Evolutionary conservation across 129 eudicot species (phyloP).

Genomic region (Heracleum sosnowskyi): DNA sequence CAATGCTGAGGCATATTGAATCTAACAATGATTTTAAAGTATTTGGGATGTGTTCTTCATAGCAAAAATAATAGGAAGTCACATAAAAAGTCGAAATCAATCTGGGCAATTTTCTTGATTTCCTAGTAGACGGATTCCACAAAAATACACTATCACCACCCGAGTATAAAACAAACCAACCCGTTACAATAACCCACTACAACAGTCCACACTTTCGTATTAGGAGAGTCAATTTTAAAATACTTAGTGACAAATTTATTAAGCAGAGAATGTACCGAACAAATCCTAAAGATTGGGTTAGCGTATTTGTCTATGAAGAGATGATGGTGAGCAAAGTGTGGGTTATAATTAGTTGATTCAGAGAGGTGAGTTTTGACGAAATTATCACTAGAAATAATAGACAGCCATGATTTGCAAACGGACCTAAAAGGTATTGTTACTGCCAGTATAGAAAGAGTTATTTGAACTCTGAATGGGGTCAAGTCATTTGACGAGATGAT

Average conservation of each 20-base stretch:
- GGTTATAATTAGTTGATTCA: slow-evolving; percentile 5
- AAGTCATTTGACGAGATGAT: too few relatives aligned
- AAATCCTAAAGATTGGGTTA: too few relatives aligned
- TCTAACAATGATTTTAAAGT: too few relatives aligned
- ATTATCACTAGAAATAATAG: slow-evolving; percentile 32
- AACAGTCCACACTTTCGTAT: background rate
- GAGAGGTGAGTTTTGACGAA: slow-evolving; percentile 34
- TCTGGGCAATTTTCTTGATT: background rate
- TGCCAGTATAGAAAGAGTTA: too few relatives aligned
- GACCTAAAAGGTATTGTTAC: too few relatives aligned
- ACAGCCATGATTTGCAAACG: slow-evolving; percentile 48
- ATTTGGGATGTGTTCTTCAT: too few relatives aligned
- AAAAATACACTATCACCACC: too few relatives aligned
- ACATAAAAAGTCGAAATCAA: too few relatives aligned
- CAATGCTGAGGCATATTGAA: too few relatives aligned
- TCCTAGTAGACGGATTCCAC: background rate
- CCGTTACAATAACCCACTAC: too few relatives aligned
- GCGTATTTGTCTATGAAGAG: background rate
- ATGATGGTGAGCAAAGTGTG: background rate
- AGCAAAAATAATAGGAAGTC: slow-evolving; percentile 7
- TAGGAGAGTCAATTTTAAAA: background rate
- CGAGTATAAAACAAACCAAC: too few relatives aligned
- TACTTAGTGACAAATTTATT: background rate
- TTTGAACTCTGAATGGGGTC: too few relatives aligned
- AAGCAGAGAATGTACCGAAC: slow-evolving; percentile 10